Evolutionary conservation across 345 rosid genomes (phyloP), one percentile per base, ranked within the genome.

Genomic region (Murraya paniculata): DNA sequence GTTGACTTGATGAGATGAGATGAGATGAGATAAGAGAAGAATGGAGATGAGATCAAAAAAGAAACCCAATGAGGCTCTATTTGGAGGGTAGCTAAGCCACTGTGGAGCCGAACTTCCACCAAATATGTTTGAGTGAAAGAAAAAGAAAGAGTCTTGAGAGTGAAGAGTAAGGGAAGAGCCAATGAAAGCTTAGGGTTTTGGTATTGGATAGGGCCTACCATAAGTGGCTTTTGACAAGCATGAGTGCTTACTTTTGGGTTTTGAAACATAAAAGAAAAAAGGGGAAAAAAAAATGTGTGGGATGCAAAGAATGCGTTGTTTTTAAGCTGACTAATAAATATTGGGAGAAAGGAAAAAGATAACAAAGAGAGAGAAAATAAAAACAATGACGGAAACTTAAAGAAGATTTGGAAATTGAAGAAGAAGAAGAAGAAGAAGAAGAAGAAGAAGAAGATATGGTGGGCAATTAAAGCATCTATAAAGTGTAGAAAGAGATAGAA

Each of bases 251-350:
- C 89, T 85, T 87, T 86, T 83, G 22, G 70, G 67, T 78, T 81
- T 81, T 78, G 74, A 78, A 67, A 73, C 76, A 30, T 45, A 50
- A 70, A 41, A 53, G 4, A 6, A 11, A 6, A 35, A 24, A 3
- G 45, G 9, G 0, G 1, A 38, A 38, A 39, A 19, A 21, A 8
- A 62, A 35, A 76, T 81, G 74, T 81, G 91, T 83, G 93, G 93
- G 86, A 72, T 64, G 79, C 66, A 83, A 80, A 71, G 91, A 86
- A 88, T 75, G 97, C 97, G 94, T 93, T 87, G 92, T 88, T 85
- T 84, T 72, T 87, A 93, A 89, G 97, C 97, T 82, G 91, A 88
- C 88, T 83, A 85, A 74, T 70, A 61, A 81, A 28, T 31, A 72
- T 73, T 80, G 81, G 13, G 33, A 77, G 74, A 53, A 74, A 75